Conservation (phyloP, 2,329 filamentous ascomycete species). For the Lachnellula arida region DNA sequence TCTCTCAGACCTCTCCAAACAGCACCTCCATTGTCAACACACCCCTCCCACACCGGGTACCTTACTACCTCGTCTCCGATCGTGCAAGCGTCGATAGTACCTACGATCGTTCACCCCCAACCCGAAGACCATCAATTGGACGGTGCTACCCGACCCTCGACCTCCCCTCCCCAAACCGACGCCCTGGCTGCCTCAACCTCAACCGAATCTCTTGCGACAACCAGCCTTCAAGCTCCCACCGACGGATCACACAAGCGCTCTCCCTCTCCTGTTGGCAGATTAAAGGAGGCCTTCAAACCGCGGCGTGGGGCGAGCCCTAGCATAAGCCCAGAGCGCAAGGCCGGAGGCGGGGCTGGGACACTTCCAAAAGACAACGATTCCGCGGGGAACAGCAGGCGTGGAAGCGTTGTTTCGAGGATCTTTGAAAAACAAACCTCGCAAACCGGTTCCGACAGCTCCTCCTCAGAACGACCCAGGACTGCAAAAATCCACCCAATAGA, state of each 20-base stretch:
- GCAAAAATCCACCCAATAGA: slow-evolving; percentile 26
- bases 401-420: slow-evolving; percentile 28
- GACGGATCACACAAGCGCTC: slow-evolving; percentile 50
- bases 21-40: slow-evolving; percentile 48
- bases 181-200: slow-evolving; percentile 30
- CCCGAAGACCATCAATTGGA: slow-evolving; percentile 30
- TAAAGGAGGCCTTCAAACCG: slow-evolving; percentile 65
- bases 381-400: slow-evolving; percentile 21
- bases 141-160: slow-evolving; percentile 33
- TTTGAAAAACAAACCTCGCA: slow-evolving; percentile 26
- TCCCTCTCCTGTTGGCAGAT: slow-evolving; percentile 64
- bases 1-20: slow-evolving; percentile 28
- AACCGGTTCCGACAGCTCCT: slow-evolving; percentile 17
- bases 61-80: slow-evolving; percentile 65
- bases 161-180: slow-evolving; percentile 29
- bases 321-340: slow-evolving; percentile 41
- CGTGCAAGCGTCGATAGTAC: slow-evolving; percentile 52
- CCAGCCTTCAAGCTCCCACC: slow-evolving; percentile 38
- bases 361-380: slow-evolving; percentile 18
- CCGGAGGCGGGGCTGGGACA: slow-evolving; percentile 13
- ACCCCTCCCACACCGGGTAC: slow-evolving; percentile 63
- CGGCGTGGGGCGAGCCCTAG: slow-evolving; percentile 37
- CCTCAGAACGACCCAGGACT: slow-evolving; percentile 27
- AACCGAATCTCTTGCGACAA: slow-evolving; percentile 32
- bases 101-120: slow-evolving; percentile 30